Evolutionary conservation across 2,329 filamentous ascomycete species (phyloP).

Genomic region (Chrysoporthe puriensis): DNA sequence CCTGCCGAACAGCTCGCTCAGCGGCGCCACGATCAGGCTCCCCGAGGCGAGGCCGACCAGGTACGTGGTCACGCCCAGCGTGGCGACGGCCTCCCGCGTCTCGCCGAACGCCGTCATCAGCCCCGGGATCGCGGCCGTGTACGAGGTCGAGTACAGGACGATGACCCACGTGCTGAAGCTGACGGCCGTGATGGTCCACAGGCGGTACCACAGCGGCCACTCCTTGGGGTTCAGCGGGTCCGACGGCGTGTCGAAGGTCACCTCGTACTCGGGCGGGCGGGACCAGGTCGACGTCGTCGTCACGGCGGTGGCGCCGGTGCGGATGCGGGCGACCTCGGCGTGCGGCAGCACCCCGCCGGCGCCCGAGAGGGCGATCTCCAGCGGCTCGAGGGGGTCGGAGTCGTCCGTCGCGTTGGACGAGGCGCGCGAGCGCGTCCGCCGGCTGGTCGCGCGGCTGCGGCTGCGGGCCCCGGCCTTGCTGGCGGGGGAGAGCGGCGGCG

Average conservation of each 20-base stretch:
- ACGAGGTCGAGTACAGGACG: conserved; percentile 74
- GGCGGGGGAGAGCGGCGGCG: neutral
- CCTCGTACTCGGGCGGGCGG: conserved; percentile 63
- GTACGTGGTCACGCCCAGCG: conserved; percentile 76
- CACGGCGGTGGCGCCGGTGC: conserved; percentile 39
- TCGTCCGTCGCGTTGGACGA: conserved; percentile 21
- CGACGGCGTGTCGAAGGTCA: conserved; percentile 60
- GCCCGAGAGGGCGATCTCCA: conserved; percentile 23
- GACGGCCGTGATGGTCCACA: conserved; percentile 45
- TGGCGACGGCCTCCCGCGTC: conserved; percentile 56
- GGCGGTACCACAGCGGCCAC: conserved; percentile 60
- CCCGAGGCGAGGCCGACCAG: conserved; percentile 72
- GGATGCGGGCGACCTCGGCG: conserved; percentile 41
- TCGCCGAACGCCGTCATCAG: conserved; percentile 68
- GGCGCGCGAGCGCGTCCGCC: conserved; percentile 15
- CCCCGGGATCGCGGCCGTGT: conserved; percentile 69
- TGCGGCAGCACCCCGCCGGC: neutral
- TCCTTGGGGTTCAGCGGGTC: conserved; percentile 69
- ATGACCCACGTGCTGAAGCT: conserved; percentile 48
- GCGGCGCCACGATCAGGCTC: conserved; percentile 71
- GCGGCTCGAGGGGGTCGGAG: conserved; percentile 27
- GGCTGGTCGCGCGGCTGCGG: neutral
- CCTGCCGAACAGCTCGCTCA: conserved; percentile 69
- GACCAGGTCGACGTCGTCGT: conserved; percentile 45
- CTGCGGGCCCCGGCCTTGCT: neutral